Percentiles rank a stretch among this genome's conserved stretches.
phyloP scores from a whole-genome alignment of 768 basidiomycete species.

The Termitomyces sp. region DNA sequence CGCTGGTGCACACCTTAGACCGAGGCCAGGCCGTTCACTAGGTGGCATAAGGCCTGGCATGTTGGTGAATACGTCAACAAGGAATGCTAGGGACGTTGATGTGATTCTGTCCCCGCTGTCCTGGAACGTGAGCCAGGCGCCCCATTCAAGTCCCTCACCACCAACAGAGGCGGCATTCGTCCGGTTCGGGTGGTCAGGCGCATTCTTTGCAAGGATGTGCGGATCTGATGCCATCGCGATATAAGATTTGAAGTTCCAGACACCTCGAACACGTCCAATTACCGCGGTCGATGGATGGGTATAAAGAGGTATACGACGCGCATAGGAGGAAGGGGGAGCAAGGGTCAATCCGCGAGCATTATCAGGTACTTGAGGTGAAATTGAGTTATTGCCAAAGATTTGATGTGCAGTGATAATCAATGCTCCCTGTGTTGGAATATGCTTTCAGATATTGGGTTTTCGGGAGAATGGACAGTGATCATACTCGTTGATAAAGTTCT shows the following conservation, averaged over 20 bases:
- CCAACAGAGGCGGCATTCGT: slow-evolving; percentile 39
- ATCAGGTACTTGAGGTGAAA: slow-evolving; percentile 18
- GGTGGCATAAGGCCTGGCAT: slow-evolving; percentile 45
- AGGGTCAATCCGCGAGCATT: slow-evolving; percentile 28
- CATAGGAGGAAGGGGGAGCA: slow-evolving; percentile 51
- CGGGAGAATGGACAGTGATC: not conserved
- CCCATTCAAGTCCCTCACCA: slow-evolving; percentile 55
- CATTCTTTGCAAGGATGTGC: slow-evolving; percentile 35
- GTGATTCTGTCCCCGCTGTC: slow-evolving; percentile 42
- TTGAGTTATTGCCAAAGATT: slow-evolving; percentile 49
- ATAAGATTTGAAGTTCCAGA: slow-evolving; percentile 33
- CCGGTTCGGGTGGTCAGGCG: slow-evolving; percentile 31
- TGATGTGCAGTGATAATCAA: slow-evolving; percentile 50
- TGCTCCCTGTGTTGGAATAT: slow-evolving; percentile 29
- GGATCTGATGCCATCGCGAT: slow-evolving; percentile 38
- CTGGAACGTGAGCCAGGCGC: slow-evolving; percentile 50
- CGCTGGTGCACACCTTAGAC: slow-evolving; percentile 22
- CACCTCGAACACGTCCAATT: slow-evolving; percentile 16
- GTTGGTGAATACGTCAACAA: slow-evolving; percentile 52
- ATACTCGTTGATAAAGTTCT: slow-evolving; percentile 55
- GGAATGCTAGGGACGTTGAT: slow-evolving; percentile 46
- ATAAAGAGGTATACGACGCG: slow-evolving; percentile 55
- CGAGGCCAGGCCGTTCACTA: slow-evolving; percentile 36
- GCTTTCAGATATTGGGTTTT: not conserved
- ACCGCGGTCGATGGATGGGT: slow-evolving; percentile 44